Evolutionary conservation across 768 basidiomycete genomes (phyloP).

Genomic region (Brasilioporus rufonigricans): DNA sequence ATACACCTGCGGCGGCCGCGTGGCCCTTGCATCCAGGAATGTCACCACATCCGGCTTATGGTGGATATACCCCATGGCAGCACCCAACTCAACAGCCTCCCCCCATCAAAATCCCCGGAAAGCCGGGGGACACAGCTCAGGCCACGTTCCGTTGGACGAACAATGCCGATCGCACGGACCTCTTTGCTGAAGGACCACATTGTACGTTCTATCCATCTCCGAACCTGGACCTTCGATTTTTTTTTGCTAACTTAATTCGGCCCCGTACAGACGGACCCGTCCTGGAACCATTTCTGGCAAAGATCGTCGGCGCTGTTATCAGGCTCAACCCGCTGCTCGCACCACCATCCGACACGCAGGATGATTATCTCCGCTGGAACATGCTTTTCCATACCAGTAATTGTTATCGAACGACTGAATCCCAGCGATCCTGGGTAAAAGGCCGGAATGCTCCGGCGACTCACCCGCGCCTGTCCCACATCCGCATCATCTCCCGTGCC

Average conservation of each 20-base stretch:
- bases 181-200: constrained; percentile 40
- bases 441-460: constrained; percentile 67
- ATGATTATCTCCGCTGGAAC: constrained; percentile 67
- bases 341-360: constrained; percentile 41
- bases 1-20: constrained; percentile 25
- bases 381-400: constrained; percentile 65
- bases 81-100: constrained; percentile 28
- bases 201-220: constrained; percentile 32
- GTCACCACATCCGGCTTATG: constrained; percentile 20
- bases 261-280: constrained; percentile 61
- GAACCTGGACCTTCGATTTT: background rate
- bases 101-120: constrained; percentile 21
- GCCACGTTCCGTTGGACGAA: constrained; percentile 30
- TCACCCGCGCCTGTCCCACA: constrained; percentile 52
- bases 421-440: constrained; percentile 59
- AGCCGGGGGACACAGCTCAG: constrained; percentile 23
- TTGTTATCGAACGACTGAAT: constrained; percentile 63
- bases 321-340: constrained; percentile 61
- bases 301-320: constrained; percentile 45
- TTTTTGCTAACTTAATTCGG: constrained; percentile 12
- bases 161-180: constrained; percentile 32
- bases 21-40: constrained; percentile 28
- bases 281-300: constrained; percentile 56
- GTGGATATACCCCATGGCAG: constrained; percentile 27
- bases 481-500: constrained; percentile 51